Evolutionary conservation across 371 early-diverging fungal genomes (phyloP).

Genomic region (Actinomucor elegans): DNA sequence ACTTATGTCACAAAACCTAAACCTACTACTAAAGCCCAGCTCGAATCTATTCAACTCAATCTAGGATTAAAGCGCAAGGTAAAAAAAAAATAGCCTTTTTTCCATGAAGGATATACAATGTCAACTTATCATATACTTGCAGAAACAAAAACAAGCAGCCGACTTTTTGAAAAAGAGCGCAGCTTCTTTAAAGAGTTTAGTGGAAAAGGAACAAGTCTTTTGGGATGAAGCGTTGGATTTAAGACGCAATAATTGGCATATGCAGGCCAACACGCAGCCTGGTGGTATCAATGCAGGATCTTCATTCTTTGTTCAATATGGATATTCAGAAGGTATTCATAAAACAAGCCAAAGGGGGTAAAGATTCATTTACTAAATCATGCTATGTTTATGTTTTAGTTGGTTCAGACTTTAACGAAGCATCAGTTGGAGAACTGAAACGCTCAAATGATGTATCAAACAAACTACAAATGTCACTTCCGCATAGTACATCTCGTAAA

Average conservation of each 20-base stretch:
- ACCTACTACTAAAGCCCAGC: constrained; percentile 44
- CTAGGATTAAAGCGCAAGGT: constrained; percentile 67
- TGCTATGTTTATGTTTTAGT: constrained; percentile 5
- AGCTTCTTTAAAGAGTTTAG: constrained; percentile 44
- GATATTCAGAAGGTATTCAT: constrained; percentile 57
- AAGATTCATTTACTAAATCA: neutral
- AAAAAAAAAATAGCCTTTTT: no score
- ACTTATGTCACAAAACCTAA: constrained; percentile 57
- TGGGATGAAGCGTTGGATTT: constrained; percentile 70
- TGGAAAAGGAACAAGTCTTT: constrained; percentile 61
- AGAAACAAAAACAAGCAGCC: constrained; percentile 65
- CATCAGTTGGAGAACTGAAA: constrained; percentile 27
- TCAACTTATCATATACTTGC: no score
- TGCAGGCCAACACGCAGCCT: constrained; percentile 47
- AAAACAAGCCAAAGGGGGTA: neutral
- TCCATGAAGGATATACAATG: no score
- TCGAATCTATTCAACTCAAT: constrained; percentile 61
- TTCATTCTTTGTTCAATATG: constrained; percentile 53
- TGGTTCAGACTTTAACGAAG: constrained; percentile 30
- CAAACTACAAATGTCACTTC: constrained; percentile 16
- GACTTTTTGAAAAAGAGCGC: constrained; percentile 59
- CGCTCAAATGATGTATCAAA: constrained; percentile 10
- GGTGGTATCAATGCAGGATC: constrained; percentile 15
- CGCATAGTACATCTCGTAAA: constrained; percentile 18
- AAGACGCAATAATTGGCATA: constrained; percentile 66